phyloP scores from a whole-genome alignment of 2,329 filamentous ascomycete species.

The Xylariaceae sp. region DNA sequence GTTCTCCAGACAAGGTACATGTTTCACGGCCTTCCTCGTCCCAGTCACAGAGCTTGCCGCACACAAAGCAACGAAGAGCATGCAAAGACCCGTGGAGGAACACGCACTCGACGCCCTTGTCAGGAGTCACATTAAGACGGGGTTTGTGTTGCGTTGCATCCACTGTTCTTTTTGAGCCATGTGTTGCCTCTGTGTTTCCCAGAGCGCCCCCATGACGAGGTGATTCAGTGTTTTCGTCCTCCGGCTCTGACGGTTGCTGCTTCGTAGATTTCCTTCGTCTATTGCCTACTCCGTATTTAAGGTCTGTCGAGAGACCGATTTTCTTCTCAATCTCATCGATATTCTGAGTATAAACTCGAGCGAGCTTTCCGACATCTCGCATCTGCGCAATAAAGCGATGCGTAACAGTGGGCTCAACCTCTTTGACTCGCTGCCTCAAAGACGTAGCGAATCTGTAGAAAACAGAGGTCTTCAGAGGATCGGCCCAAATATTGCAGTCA shows the following conservation, averaged over 20 bases:
- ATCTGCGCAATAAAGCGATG: conserved; percentile 73
- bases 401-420: conserved; percentile 67
- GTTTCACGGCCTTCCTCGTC: conserved; percentile 60
- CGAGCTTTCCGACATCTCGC: conserved; percentile 69
- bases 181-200: conserved; percentile 27
- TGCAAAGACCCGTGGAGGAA: conserved; percentile 74
- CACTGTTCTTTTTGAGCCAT: conserved; percentile 29
- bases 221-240: conserved; percentile 32
- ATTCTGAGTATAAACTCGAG: conserved; percentile 77
- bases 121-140: conserved; percentile 32
- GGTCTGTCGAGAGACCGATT: conserved; percentile 68
- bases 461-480: conserved; percentile 70
- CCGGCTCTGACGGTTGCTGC: conserved; percentile 34
- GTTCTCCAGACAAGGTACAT: conserved; percentile 66
- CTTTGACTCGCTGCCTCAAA: conserved; percentile 66
- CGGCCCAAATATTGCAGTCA: conserved; percentile 72
- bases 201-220: conserved; percentile 24
- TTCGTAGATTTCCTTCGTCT: conserved; percentile 55
- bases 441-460: conserved; percentile 77
- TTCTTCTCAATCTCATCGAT: conserved; percentile 77
- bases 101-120: conserved; percentile 67
- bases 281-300: conserved; percentile 66
- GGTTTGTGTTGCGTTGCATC: conserved; percentile 25
- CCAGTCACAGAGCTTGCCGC: conserved; percentile 63
- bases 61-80: conserved; percentile 67